Conservation (phyloP, 371 early-diverging fungal genomes). For the Chytridium lagenaria region DNA sequence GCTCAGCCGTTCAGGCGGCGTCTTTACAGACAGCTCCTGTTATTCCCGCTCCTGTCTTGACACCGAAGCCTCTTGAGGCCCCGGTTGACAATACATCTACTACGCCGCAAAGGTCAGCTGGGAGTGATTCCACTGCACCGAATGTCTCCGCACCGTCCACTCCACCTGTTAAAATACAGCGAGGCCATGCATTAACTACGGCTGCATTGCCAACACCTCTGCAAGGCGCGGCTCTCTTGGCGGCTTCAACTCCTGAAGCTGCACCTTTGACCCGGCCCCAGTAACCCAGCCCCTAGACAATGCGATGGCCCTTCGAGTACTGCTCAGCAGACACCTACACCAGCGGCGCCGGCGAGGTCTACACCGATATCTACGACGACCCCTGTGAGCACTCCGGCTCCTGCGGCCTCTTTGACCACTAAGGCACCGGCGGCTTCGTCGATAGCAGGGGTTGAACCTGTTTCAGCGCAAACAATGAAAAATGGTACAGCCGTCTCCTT, state of each 20-base stretch:
- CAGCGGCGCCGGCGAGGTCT: not conserved
- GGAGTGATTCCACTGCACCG: not conserved
- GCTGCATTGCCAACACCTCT: not conserved
- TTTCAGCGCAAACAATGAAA: too few species aligned
- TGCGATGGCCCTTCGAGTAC: not conserved
- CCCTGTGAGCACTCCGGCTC: not conserved
- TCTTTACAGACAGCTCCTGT: constrained; percentile 1
- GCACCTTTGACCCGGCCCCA: not conserved
- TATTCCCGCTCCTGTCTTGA: not conserved
- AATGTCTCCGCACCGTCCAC: not conserved
- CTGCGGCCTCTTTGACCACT: not conserved
- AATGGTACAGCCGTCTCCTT: too few species aligned
- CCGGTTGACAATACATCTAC: not conserved
- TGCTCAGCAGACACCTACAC: not conserved
- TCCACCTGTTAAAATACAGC: not conserved
- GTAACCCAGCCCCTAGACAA: not conserved
- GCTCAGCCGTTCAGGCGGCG: too few species aligned
- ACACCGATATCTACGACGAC: not conserved
- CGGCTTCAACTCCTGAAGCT: not conserved
- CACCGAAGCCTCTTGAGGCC: not conserved
- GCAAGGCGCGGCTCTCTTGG: not conserved
- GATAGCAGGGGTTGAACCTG: too few species aligned
- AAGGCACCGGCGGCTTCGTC: not conserved
- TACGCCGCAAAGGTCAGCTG: not conserved
- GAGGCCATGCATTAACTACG: not conserved